Evolutionary conservation across 257 asterid genomes (phyloP).

Genomic region (Penstemon barbatus): DNA sequence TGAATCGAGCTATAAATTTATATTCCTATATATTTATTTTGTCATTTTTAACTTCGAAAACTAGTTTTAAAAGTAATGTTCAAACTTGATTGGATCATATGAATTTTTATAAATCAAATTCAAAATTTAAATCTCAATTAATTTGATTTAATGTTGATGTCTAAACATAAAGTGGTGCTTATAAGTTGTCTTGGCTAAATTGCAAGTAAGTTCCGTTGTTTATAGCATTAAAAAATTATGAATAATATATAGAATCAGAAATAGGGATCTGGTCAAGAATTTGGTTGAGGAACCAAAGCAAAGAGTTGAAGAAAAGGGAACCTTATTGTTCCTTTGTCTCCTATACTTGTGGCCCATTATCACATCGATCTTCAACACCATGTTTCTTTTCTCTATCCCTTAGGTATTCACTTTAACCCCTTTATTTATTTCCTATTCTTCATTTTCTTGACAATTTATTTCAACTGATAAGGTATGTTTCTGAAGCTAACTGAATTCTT

Average conservation of each 20-base stretch:
- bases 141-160: too few relatives aligned
- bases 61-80: too few relatives aligned
- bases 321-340: constrained; percentile 38
- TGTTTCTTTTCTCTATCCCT: constrained; percentile 4
- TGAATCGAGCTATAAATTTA: too few relatives aligned
- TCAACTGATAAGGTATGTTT: constrained; percentile 18
- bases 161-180: too few relatives aligned
- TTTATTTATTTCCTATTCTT: constrained; percentile 15
- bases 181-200: too few relatives aligned
- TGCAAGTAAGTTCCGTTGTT: too few relatives aligned
- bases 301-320: constrained; percentile 29
- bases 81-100: too few relatives aligned
- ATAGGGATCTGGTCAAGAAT: constrained; percentile 33
- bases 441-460: constrained; percentile 17
- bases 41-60: too few relatives aligned
- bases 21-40: too few relatives aligned
- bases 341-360: constrained; percentile 31
- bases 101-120: too few relatives aligned
- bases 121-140: too few relatives aligned
- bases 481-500: background rate
- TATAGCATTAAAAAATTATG: constrained; percentile 7
- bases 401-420: too few relatives aligned
- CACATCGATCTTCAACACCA: constrained; percentile 17
- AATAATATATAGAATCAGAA: constrained; percentile 1
- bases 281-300: constrained; percentile 31